These are phyloP conservation scores for Colletotrichum gigasporum DNA, from an alignment of 2,329 filamentous ascomycete species.

Conservation along the genomic window DNA sequence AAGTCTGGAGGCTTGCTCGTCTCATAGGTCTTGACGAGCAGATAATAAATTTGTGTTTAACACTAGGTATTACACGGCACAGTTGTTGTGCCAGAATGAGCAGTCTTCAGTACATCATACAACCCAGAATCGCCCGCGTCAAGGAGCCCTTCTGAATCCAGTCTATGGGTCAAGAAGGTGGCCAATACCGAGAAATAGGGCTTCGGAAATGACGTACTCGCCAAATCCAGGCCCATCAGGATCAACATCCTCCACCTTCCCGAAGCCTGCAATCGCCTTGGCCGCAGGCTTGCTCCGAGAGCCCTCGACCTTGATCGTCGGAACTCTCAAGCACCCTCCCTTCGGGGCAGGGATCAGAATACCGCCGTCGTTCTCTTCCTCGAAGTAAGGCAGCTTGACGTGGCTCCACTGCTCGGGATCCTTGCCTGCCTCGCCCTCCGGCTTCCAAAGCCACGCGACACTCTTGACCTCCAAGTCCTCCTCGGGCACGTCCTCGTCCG, in stretches of 20 bases:
- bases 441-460: conserved; percentile 6
- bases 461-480: neutral
- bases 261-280: conserved; percentile 4
- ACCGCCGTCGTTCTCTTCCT: conserved; percentile 1
- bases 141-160: no score
- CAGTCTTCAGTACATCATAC: no score
- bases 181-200: neutral
- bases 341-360: conserved; percentile 7
- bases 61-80: no score
- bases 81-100: no score
- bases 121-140: no score
- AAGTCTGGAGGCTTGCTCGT: no score
- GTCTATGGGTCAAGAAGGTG: no score
- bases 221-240: no score
- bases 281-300: conserved; percentile 8
- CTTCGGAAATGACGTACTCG: no score
- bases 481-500: neutral
- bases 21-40: no score
- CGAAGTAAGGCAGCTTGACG: neutral
- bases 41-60: no score
- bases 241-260: neutral
- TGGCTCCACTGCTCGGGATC: neutral
- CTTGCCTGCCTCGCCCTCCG: neutral
- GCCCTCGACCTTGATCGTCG: conserved; percentile 28
- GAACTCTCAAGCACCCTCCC: conserved; percentile 13